Base-by-base conservation (phyloP, 2,329 filamentous ascomycete genomes). In the Oidium heveae region DNA sequence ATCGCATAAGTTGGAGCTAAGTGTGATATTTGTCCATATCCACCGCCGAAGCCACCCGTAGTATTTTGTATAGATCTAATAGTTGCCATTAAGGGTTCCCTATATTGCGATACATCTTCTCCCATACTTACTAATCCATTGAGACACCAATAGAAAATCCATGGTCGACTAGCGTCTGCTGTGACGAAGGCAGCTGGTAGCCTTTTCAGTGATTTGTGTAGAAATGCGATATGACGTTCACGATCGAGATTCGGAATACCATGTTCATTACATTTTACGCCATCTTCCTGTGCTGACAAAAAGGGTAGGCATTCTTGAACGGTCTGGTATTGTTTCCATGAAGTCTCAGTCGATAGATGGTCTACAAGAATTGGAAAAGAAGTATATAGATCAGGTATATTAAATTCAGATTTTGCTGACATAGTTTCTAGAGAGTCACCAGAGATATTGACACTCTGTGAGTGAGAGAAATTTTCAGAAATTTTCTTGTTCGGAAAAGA, bases 131-230 rank as follows among this genome's bases (percentile, higher is more conserved):
- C 72, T 59, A 98, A 71, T 2, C 77, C 86, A 36, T 81, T 77
- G 54, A 96, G 71, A 54, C 77, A 84, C 91, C 91, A 98, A 70
- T 95, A 96, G 59, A 94, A 74, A 63, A 94, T 76, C 91, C 91
- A 98, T 10, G 91, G 88, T 55, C 89, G 74, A 64, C 84, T 88
- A 34, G 91, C 82, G 71, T 98, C 91, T 60, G 87, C 77, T 52
- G 74, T 74, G 54, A 82, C 79, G 67, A 83, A 94, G 3, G 70
- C 71, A 8, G 75, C 69, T 0, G 89, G 86, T 57, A 93, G 77
- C 52, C 71, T 71, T 24, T 70, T 71, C 34, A 82, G 68, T 60
- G 70, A 71, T 59, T 71, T 72, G 59, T 74, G 72, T 52, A 88
- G 68, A 64, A 86, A 88, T 36, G 65, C 67, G 56, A 76, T 70